Base-by-base conservation (phyloP, 2,329 filamentous ascomycete genomes). In the Calonectria leucothoes region DNA sequence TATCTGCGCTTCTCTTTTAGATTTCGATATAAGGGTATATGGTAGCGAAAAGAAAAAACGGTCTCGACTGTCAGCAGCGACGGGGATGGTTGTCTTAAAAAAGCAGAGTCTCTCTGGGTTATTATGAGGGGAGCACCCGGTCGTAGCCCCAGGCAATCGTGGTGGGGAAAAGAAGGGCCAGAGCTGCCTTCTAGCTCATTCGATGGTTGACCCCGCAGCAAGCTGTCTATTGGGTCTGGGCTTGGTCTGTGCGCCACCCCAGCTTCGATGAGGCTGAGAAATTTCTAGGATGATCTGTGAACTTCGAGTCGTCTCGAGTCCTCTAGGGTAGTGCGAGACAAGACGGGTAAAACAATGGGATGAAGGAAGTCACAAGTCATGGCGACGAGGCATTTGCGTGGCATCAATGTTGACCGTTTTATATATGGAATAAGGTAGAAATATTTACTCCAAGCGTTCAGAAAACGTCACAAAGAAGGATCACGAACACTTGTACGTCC, bases 141-240 rank as follows among this genome's bases (percentile, higher is more conserved):
- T 71, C 37, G 75, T 76, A 73, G 66, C 74, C 78, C 72, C 66
- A 75, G 79, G 52, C 74, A 75, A 79, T 78, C 74, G 52, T 79
- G 76, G 78, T 81, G 81, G 82, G 80, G 82, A 80, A 77, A 75
- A 80, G 80, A 77, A 78, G 75, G 76, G 79, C 75, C 77, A 78
- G 68, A 79, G 78, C 77, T 80, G 79, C 81, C 80, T 86, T 86
- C 85, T 86, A 86, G 85, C 82, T 86, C 81, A 79, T 86, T 86
- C 85, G 85, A 86, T 84, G 82, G 79, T 66, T 69, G 76, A 78
- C 81, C 79, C 73, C 76, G 76, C 74, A 78, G 63, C 67, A 42
- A 74, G 73, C 66, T 75, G 71, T 42, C 70, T 51, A 85, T 85
- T 85, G 84, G 83, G 72, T 76, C 29, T 20, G 67, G 33, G 3